Evolutionary conservation across 208 protist species (phyloP), one percentile per base, ranked within the genome.

Genomic region (Trypanosoma rangeli): DNA sequence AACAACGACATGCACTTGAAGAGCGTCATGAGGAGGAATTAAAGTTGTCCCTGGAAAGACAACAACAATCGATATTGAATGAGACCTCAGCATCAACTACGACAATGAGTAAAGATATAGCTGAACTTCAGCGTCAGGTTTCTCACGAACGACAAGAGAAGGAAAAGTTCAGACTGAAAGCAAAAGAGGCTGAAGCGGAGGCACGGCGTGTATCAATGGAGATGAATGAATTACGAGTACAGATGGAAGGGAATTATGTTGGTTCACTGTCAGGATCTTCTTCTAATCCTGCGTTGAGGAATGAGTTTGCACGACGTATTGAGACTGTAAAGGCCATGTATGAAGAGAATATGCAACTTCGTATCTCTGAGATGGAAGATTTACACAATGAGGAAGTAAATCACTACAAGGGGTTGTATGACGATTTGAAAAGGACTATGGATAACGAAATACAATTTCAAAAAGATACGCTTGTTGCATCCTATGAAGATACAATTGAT

Each of bases 1-100:
- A 91, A 67, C 85, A 94, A 72, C 80, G 89, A 33, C 72, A 78
- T 44, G 88, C 88, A 71, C 88, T 91, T 78, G 83, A 94, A 48
- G 88, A 94, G 70, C 74, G 80, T 48, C 81, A 91, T 72, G 80
- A 75, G 33, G 82, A 90, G 68, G 83, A 91, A 61, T 79, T 94
- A 59, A 82, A 73, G 37, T 72, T 80, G 63, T 75, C 85, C 66
- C 81, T 94, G 22, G 71, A 70, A n/a, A 68, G 50, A 20, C 28
- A 76, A 35, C 44, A 64, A 50, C 18, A 64, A 53, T 48, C 37
- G n/a, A 29, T 64, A 31, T 64, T 64, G 39, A 54, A 52, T 58
- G 28, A 70, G 29, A 67, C 31, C 33, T 62, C 39, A 31, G 39
- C 35, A 58, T 68, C 62, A 53, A 37, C 59, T 61, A 58, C 59